Evolutionary conservation across 148 eudicot genomes (phyloP).

Genomic region (Fagopyrum esculentum): DNA sequence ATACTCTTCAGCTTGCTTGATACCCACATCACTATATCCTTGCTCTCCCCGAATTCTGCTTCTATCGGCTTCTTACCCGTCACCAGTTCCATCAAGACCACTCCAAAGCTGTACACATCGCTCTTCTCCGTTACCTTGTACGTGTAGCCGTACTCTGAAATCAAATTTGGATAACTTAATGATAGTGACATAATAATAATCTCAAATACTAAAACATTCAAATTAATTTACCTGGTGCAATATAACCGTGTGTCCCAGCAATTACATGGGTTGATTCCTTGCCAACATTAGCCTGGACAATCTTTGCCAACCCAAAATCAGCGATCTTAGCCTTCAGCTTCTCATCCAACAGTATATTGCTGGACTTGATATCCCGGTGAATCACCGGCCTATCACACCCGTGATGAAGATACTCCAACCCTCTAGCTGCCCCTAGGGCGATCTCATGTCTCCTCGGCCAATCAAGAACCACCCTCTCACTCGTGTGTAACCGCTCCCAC

Average conservation of each 20-base stretch:
- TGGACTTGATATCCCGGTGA: slow-evolving; percentile 91
- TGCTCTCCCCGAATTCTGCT: slow-evolving; percentile 62
- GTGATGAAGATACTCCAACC: slow-evolving; percentile 85
- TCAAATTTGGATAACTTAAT: neutral
- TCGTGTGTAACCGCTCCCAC: slow-evolving; percentile 64
- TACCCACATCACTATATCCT: slow-evolving; percentile 75
- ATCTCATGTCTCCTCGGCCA: slow-evolving; percentile 79
- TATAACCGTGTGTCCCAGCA: slow-evolving; percentile 87
- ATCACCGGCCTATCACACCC: slow-evolving; percentile 72
- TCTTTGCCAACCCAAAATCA: slow-evolving; percentile 92
- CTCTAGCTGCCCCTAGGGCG: slow-evolving; percentile 77
- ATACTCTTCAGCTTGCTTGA: slow-evolving; percentile 54
- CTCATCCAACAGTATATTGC: slow-evolving; percentile 85
- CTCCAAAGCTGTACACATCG: slow-evolving; percentile 95
- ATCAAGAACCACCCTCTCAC: slow-evolving; percentile 44
- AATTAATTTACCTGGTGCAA: slow-evolving; percentile 70
- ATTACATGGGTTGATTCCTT: slow-evolving; percentile 57
- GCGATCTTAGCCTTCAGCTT: slow-evolving; percentile 76
- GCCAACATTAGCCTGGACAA: slow-evolving; percentile 37
- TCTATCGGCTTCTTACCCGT: slow-evolving; percentile 87
- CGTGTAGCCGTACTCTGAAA: slow-evolving; percentile 77
- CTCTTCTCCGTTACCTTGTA: slow-evolving; percentile 80
- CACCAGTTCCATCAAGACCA: slow-evolving; percentile 88
- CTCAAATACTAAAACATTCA: neutral
- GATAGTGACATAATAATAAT: neutral